These are phyloP conservation scores for Heteromeles arbutifolia DNA, from an alignment of 306 rosid species.

Conservation along the genomic window DNA sequence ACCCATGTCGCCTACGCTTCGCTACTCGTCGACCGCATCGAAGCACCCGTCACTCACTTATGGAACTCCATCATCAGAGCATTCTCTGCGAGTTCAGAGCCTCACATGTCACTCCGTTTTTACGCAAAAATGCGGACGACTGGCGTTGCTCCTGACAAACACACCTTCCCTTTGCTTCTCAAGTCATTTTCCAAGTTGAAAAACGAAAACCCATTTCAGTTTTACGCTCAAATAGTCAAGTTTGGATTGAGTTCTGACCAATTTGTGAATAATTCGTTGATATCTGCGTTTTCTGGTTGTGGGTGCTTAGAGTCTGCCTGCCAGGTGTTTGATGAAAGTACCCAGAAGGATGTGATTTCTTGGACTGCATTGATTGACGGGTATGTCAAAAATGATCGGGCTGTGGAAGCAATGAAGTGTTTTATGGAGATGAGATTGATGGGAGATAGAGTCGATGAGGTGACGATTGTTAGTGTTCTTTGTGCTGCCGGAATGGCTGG, in stretches of 20 bases:
- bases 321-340: slow-evolving; percentile 36
- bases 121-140: slow-evolving; percentile 35
- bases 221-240: slow-evolving; percentile 21
- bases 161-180: slow-evolving; percentile 53
- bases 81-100: slow-evolving; percentile 24
- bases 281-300: slow-evolving; percentile 42
- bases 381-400: slow-evolving; percentile 30
- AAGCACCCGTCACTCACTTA: slow-evolving; percentile 41
- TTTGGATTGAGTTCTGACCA: slow-evolving; percentile 45
- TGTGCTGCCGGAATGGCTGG: slow-evolving; percentile 3
- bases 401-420: slow-evolving; percentile 1
- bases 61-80: slow-evolving; percentile 56
- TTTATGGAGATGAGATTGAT: slow-evolving; percentile 2
- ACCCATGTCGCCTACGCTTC: slow-evolving; percentile 28
- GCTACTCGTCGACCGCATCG: slow-evolving; percentile 30
- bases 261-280: slow-evolving; percentile 46
- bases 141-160: slow-evolving; percentile 39
- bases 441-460: not conserved
- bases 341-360: slow-evolving; percentile 48
- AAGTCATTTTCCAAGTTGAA: slow-evolving; percentile 28
- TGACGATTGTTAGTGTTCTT: slow-evolving; percentile 9
- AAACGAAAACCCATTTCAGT: slow-evolving; percentile 41
- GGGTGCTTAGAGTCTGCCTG: slow-evolving; percentile 38
- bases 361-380: slow-evolving; percentile 65
- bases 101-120: slow-evolving; percentile 28